Conservation (phyloP, 176 grass and related monocot genomes). For the Coix lacrymajobi region DNA sequence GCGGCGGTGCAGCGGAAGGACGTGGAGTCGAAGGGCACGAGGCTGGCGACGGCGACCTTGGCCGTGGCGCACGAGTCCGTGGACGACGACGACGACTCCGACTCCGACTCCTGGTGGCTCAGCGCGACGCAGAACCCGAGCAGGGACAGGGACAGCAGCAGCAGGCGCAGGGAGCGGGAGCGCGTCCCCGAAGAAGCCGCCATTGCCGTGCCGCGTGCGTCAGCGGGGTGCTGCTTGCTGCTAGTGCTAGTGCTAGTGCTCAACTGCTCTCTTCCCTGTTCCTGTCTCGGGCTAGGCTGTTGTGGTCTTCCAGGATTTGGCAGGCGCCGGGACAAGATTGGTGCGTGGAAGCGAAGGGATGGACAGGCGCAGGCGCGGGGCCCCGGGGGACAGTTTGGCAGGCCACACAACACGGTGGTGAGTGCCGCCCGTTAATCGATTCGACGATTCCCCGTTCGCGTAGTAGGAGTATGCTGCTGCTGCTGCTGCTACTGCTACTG, state of each 20-base stretch:
- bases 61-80: slow-evolving; percentile 59
- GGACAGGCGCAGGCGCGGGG: background rate
- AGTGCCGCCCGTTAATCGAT: background rate
- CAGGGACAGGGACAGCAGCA: slow-evolving; percentile 44
- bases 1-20: slow-evolving; percentile 54
- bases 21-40: slow-evolving; percentile 69
- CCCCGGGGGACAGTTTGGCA: slow-evolving; percentile 30
- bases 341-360: slow-evolving; percentile 36
- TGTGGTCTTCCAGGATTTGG: slow-evolving; percentile 2
- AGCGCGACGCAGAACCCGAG: slow-evolving; percentile 29
- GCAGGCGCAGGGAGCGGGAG: slow-evolving; percentile 23
- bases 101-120: slow-evolving; percentile 60
- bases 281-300: background rate
- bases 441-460: background rate
- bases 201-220: slow-evolving; percentile 19
- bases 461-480: background rate
- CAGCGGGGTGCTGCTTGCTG: background rate
- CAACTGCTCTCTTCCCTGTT: background rate
- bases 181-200: background rate
- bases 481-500: no score
- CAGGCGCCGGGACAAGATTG: slow-evolving; percentile 46
- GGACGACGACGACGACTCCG: slow-evolving; percentile 31
- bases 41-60: slow-evolving; percentile 32
- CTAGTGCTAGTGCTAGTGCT: background rate
- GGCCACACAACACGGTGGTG: slow-evolving; percentile 28